Conservation (phyloP, 2,329 filamentous ascomycete genomes). For the Chalara sp. region DNA sequence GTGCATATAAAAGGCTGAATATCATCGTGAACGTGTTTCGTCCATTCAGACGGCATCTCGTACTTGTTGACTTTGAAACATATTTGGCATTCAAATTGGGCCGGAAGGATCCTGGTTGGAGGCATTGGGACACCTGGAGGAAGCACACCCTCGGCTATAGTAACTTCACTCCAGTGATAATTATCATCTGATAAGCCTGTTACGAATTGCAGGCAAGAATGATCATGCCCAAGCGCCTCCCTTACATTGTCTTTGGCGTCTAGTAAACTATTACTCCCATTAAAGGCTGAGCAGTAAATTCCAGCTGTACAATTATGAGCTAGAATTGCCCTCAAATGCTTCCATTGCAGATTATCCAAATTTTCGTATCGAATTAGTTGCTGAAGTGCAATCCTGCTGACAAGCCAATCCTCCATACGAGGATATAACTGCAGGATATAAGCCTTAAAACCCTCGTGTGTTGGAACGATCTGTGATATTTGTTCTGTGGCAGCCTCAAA, state of each 20-base stretch:
- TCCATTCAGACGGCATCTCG: constrained; percentile 91
- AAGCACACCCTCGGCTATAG: constrained; percentile 66
- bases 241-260: constrained; percentile 53
- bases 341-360: constrained; percentile 62
- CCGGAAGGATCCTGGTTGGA: constrained; percentile 68
- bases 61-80: constrained; percentile 84
- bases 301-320: constrained; percentile 53
- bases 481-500: constrained; percentile 39
- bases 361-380: constrained; percentile 74
- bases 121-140: constrained; percentile 76
- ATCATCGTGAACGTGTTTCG: constrained; percentile 92
- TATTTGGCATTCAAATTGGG: constrained; percentile 82
- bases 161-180: constrained; percentile 60
- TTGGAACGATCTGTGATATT: constrained; percentile 64
- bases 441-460: constrained; percentile 68
- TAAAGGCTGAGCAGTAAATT: constrained; percentile 56
- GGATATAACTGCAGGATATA: constrained; percentile 72
- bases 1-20: constrained; percentile 91
- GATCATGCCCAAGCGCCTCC: constrained; percentile 46
- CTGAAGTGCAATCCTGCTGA: constrained; percentile 77
- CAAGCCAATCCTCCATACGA: constrained; percentile 56
- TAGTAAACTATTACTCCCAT: constrained; percentile 57
- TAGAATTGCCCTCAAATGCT: constrained; percentile 57
- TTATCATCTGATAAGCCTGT: constrained; percentile 53
- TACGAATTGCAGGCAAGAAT: constrained; percentile 46